A percentile compares a stretch with the other conserved stretches of the same genome.
Evolutionary conservation across 2,329 filamentous ascomycete genomes (phyloP).

Genomic region (Coniochaeta ligniaria): DNA sequence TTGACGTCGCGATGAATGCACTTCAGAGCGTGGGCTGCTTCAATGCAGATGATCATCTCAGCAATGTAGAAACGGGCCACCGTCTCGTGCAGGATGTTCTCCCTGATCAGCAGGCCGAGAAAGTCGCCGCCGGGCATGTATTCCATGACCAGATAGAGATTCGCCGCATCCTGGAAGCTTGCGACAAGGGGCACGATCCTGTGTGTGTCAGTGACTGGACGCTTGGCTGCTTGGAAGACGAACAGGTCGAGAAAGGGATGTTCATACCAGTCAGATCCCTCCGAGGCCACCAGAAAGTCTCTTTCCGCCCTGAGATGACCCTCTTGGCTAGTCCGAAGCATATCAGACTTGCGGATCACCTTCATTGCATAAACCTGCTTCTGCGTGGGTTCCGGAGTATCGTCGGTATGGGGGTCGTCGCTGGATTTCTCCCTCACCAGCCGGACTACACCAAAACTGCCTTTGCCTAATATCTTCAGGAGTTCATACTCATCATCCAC

Average conservation of each 20-base stretch:
- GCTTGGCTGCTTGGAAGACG: background rate
- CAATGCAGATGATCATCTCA: conserved; percentile 92
- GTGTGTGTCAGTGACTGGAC: background rate
- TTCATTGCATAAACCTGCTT: conserved; percentile 89
- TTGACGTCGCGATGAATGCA: conserved; percentile 97
- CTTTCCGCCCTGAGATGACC: conserved; percentile 85
- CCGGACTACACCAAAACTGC: conserved; percentile 88
- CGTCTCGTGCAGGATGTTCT: conserved; percentile 73
- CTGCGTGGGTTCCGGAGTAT: conserved; percentile 8
- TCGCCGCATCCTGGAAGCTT: conserved; percentile 80
- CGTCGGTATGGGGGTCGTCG: background rate
- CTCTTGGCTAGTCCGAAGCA: conserved; percentile 87
- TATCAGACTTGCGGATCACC: conserved; percentile 87
- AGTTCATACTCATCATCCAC: conserved; percentile 62
- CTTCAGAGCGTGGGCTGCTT: conserved; percentile 78
- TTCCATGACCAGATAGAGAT: conserved; percentile 93
- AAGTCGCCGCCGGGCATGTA: conserved; percentile 98
- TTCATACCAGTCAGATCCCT: conserved; percentile 69
- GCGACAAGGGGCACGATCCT: conserved; percentile 81
- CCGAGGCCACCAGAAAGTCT: conserved; percentile 83
- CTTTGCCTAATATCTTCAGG: conserved; percentile 79
- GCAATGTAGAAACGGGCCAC: conserved; percentile 83
- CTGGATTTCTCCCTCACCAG: conserved; percentile 63
- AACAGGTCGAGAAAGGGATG: background rate
- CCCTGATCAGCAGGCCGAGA: conserved; percentile 74